Percentiles rank a stretch among this genome's conserved stretches.
phyloP scores from a whole-genome alignment of 1,139 yeast genomes.

The Pichia sp. region DNA sequence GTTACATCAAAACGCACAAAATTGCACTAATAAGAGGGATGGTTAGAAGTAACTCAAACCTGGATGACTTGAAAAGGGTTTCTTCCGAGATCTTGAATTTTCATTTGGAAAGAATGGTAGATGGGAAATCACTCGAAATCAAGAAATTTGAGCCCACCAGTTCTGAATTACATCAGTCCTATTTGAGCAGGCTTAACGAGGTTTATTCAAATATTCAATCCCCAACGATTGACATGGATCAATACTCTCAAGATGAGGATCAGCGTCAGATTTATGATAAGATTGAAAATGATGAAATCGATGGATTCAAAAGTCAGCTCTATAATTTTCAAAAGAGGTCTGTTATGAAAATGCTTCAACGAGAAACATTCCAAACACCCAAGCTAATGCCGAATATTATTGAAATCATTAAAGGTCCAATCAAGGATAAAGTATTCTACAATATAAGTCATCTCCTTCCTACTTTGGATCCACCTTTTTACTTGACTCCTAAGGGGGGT shows the following conservation, averaged over 20 bases:
- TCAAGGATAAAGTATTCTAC: constrained; percentile 31
- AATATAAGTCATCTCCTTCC: constrained; percentile 35
- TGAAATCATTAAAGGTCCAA: constrained; percentile 19
- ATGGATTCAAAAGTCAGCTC: constrained; percentile 48
- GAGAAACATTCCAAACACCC: constrained; percentile 39
- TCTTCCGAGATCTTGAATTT: constrained; percentile 22
- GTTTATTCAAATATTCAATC: constrained; percentile 41
- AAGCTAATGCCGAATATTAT: constrained; percentile 44
- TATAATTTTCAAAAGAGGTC: constrained; percentile 59
- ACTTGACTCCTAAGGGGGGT: constrained; percentile 56
- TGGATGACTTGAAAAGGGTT: neutral
- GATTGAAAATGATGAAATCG: constrained; percentile 32
- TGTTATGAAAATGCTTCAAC: constrained; percentile 52
- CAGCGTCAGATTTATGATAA: constrained; percentile 18
- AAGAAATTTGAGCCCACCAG: neutral
- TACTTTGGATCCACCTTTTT: constrained; percentile 37
- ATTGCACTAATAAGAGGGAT: constrained; percentile 11
- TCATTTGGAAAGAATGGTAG: constrained; percentile 37
- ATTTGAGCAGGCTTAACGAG: constrained; percentile 27
- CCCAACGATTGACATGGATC: constrained; percentile 31
- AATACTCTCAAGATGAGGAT: constrained; percentile 17
- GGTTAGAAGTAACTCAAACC: neutral
- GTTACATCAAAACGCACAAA: constrained; percentile 11
- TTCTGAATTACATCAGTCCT: neutral
- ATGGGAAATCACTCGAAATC: constrained; percentile 17